A percentile compares a stretch with the other conserved stretches of the same genome.
Conservation (phyloP, 129 eudicot species). For the Centella asiatica region DNA sequence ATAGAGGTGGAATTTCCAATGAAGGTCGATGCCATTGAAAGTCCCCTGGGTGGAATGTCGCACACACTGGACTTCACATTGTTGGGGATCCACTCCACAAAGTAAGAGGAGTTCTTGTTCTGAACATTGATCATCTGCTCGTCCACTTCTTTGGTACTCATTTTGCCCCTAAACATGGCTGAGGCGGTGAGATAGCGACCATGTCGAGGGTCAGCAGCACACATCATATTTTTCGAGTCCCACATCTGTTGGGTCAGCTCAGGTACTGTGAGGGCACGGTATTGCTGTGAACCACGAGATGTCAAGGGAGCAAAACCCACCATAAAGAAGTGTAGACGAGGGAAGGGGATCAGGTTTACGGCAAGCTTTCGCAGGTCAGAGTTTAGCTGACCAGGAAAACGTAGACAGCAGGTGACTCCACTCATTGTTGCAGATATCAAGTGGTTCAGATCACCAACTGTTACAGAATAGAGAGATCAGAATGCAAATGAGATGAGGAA, state of each 20-base stretch:
- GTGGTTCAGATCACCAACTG: slow-evolving; percentile 34
- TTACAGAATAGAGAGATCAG: neutral
- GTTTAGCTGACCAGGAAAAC: slow-evolving; percentile 27
- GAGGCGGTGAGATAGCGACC: slow-evolving; percentile 44
- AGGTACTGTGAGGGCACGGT: slow-evolving; percentile 43
- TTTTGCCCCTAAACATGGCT: slow-evolving; percentile 50
- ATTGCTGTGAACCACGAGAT: slow-evolving; percentile 49
- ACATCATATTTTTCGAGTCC: slow-evolving; percentile 40
- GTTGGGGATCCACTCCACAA: slow-evolving; percentile 55
- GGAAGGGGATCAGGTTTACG: slow-evolving; percentile 32
- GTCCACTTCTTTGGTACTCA: slow-evolving; percentile 43
- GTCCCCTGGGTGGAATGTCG: slow-evolving; percentile 48
- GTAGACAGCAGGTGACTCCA: slow-evolving; percentile 29
- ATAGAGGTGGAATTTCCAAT: slow-evolving; percentile 44
- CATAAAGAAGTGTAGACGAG: slow-evolving; percentile 34
- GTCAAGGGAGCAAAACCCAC: slow-evolving; percentile 41
- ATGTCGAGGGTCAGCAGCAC: slow-evolving; percentile 41
- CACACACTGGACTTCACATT: slow-evolving; percentile 55
- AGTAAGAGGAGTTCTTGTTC: slow-evolving; percentile 51
- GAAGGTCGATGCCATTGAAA: slow-evolving; percentile 47
- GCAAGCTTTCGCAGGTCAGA: slow-evolving; percentile 28
- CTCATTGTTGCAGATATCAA: slow-evolving; percentile 34
- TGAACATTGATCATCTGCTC: slow-evolving; percentile 56
- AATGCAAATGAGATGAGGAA: neutral
- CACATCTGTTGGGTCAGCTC: slow-evolving; percentile 50